Conservation (phyloP, 2,329 filamentous ascomycete genomes). For the Pseudogymnoascus sp. region DNA sequence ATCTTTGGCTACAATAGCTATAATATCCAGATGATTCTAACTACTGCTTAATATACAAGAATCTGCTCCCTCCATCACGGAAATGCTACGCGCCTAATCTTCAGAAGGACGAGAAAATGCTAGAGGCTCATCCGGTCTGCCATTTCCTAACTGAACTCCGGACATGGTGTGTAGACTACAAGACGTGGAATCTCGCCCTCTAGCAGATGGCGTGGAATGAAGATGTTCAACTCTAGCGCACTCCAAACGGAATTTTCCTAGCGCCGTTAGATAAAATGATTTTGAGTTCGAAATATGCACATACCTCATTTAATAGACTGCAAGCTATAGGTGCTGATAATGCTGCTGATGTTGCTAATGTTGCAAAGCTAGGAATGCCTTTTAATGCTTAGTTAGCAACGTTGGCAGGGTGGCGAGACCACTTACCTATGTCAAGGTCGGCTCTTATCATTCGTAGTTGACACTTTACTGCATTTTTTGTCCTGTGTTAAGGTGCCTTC, state of each 20-base stretch:
- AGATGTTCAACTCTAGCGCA: conserved; percentile 11
- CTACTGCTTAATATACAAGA: conserved; percentile 9
- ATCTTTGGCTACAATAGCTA: conserved; percentile 8
- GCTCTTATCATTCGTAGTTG: not conserved
- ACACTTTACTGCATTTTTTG: not conserved
- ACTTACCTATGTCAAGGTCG: not conserved
- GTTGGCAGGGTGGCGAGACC: not conserved
- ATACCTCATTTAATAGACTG: not conserved
- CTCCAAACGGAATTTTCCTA: not conserved
- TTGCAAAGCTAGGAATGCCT: not conserved
- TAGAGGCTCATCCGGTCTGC: not conserved
- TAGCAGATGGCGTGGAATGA: conserved; percentile 14
- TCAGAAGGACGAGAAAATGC: conserved; percentile 8
- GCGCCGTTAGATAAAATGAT: not conserved
- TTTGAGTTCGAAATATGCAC: not conserved
- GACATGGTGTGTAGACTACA: not conserved
- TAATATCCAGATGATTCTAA: conserved; percentile 11
- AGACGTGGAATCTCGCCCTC: conserved; percentile 11
- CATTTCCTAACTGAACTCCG: not conserved
- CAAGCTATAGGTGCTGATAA: not conserved
- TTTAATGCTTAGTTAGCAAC: not conserved
- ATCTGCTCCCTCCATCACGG: conserved; percentile 10
- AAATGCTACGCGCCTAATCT: conserved; percentile 10
- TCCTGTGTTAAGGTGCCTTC: not conserved
- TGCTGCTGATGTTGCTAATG: not conserved